Evolutionary conservation across 2,329 filamentous ascomycete genomes (phyloP).

Genomic region (Monosporascus ibericus): DNA sequence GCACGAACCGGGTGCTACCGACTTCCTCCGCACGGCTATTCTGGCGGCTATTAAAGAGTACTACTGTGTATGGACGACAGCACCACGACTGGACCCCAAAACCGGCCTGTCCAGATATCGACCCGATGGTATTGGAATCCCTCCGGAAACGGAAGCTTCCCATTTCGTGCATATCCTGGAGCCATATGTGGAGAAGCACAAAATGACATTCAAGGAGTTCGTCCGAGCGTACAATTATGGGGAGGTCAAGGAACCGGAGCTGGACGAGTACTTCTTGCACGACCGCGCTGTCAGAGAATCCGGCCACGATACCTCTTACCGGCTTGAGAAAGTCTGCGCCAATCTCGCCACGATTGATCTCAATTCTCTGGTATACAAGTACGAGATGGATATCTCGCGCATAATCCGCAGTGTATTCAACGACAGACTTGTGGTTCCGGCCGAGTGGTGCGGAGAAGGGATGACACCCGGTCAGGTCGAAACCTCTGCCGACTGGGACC

Average conservation of each 20-base stretch:
- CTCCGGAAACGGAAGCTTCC: slow-evolving; percentile 81
- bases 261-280: slow-evolving; percentile 94
- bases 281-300: slow-evolving; percentile 94
- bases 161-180: slow-evolving; percentile 81
- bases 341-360: slow-evolving; percentile 90
- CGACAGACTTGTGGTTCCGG: slow-evolving; percentile 75
- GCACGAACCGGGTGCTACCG: slow-evolving; percentile 69
- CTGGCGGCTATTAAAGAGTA: slow-evolving; percentile 97
- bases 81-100: slow-evolving; percentile 69
- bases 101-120: slow-evolving; percentile 81
- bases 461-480: slow-evolving; percentile 65
- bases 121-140: slow-evolving; percentile 76
- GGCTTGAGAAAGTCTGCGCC: slow-evolving; percentile 80
- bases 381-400: slow-evolving; percentile 87
- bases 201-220: slow-evolving; percentile 77
- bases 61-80: slow-evolving; percentile 77
- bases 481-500: slow-evolving; percentile 84
- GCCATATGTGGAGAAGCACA: slow-evolving; percentile 79
- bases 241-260: slow-evolving; percentile 71
- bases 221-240: slow-evolving; percentile 82
- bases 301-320: slow-evolving; percentile 93
- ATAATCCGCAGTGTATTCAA: slow-evolving; percentile 79
- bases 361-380: slow-evolving; percentile 94
- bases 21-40: slow-evolving; percentile 75
- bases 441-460: slow-evolving; percentile 69